These are phyloP conservation scores for Amanita pallidorosea DNA, from an alignment of 768 basidiomycete species.

Conservation along the genomic window DNA sequence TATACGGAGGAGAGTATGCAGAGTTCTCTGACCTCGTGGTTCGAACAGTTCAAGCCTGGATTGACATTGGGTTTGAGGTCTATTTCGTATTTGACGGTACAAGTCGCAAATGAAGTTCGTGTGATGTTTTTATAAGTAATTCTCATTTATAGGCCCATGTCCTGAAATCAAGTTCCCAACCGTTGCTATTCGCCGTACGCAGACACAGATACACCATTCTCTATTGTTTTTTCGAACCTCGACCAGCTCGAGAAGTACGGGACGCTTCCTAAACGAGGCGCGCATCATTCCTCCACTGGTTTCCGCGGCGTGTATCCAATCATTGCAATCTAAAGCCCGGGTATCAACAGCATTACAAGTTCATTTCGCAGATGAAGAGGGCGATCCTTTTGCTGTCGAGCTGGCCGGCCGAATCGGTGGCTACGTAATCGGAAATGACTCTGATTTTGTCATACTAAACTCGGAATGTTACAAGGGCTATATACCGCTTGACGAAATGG, in stretches of 20 bases:
- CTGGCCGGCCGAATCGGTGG: slow-evolving; percentile 64
- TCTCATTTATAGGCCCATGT: slow-evolving; percentile 42
- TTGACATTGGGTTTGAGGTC: slow-evolving; percentile 49
- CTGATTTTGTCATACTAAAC: slow-evolving; percentile 74
- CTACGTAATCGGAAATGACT: slow-evolving; percentile 72
- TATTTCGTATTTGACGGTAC: slow-evolving; percentile 81
- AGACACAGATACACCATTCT: slow-evolving; percentile 48
- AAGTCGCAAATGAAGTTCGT: slow-evolving; percentile 11
- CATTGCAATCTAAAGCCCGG: slow-evolving; percentile 31
- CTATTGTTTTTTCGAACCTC: slow-evolving; percentile 81
- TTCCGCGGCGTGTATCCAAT: slow-evolving; percentile 46
- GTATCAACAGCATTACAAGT: slow-evolving; percentile 31
- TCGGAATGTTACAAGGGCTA: slow-evolving; percentile 70
- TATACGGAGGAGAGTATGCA: slow-evolving; percentile 75
- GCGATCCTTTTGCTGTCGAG: slow-evolving; percentile 77
- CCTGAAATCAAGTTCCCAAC: slow-evolving; percentile 70
- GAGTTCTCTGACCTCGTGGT: slow-evolving; percentile 40
- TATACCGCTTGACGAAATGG: slow-evolving; percentile 66
- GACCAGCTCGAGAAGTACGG: slow-evolving; percentile 42
- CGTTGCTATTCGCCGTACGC: slow-evolving; percentile 42
- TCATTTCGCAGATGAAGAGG: slow-evolving; percentile 74
- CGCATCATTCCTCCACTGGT: slow-evolving; percentile 64
- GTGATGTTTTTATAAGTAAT: slow-evolving; percentile 6
- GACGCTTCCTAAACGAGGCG: slow-evolving; percentile 63
- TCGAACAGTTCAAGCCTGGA: slow-evolving; percentile 54